Base-by-base conservation (phyloP, 352 stramenopile species). In the Bremia lactucae region DNA sequence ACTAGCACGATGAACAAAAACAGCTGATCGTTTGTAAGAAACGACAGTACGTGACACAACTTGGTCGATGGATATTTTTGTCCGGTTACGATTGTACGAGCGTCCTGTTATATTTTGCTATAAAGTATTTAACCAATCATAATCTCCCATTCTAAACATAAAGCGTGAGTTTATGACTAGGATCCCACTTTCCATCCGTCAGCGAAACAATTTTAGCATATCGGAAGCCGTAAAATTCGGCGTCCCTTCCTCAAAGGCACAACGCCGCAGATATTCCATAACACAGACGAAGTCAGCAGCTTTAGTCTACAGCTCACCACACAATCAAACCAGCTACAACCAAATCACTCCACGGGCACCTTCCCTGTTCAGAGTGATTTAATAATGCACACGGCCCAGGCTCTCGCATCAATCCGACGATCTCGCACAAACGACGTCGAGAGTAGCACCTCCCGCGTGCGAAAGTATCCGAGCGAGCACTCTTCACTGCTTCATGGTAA, bases 301-400 rank as follows among this genome's bases (percentile, higher is more conserved):
- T 13, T 41, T 24, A 25, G 25, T 18, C 35, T 24, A 38, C 34
- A 49, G 29, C 35, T 43, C 40, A 25, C 34, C 13, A 13, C 55
- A 56, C 46, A 56, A 55, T 42, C 25, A 14, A 57, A 61, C 37
- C 22, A 49, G 55, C 42, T 38, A 37, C 28, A 48, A 20, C 9
- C 9, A 10, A 23, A n/a, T 10, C n/a, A 38, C 36, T 1, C 9
- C 37, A 9, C 10, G 7, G 2, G 22, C 23, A 7, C 22, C 36
- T 37, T 18, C 7, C 2, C 31, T 7, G 31, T n/a, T 16, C 7
- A 18, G 3, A 25, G 3, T 11, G 29, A 23, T 8, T 7, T 3
- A 10, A 57, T 44, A 43, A 85, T 85, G 69, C 72, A 85, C 67
- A 74, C 72, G 37, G 69, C 57, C 33, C 65, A 82, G 38, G 72